phyloP scores from a whole-genome alignment of 495 filamentous ascomycete genomes.

The Sabuloglossum arenarium region DNA sequence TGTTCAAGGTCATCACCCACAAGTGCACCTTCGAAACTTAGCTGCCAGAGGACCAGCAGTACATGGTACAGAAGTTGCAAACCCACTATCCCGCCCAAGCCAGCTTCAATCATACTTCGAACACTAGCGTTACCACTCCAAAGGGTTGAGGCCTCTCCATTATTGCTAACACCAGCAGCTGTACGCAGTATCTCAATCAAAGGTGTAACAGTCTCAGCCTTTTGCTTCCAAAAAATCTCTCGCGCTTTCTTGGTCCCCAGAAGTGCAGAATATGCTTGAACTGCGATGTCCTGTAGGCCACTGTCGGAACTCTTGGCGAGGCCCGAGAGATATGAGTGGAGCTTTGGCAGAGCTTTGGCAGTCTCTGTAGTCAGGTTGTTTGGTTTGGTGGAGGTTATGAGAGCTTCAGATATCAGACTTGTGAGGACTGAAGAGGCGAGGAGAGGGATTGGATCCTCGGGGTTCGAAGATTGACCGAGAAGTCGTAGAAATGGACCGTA shows the following conservation, averaged over 20 bases:
- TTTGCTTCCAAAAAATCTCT: slow-evolving; percentile 69
- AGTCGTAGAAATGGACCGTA: slow-evolving; percentile 76
- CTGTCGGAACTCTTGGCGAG: slow-evolving; percentile 64
- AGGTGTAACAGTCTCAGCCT: slow-evolving; percentile 62
- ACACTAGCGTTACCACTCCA: slow-evolving; percentile 41
- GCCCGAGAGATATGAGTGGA: slow-evolving; percentile 72
- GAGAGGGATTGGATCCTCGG: slow-evolving; percentile 73
- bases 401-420: slow-evolving; percentile 52
- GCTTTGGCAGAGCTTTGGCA: slow-evolving; percentile 60
- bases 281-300: slow-evolving; percentile 85
- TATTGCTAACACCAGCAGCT: slow-evolving; percentile 49
- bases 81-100: slow-evolving; percentile 61
- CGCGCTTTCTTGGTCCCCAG: slow-evolving; percentile 55
- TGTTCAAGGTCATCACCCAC: slow-evolving; percentile 75
- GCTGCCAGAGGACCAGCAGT: slow-evolving; percentile 80
- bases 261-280: slow-evolving; percentile 77
- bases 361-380: slow-evolving; percentile 34
- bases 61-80: slow-evolving; percentile 91
- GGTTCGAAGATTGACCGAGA: slow-evolving; percentile 54
- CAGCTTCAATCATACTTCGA: slow-evolving; percentile 34
- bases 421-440: slow-evolving; percentile 78
- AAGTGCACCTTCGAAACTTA: slow-evolving; percentile 71
- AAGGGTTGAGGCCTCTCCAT: slow-evolving; percentile 39
- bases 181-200: slow-evolving; percentile 63
- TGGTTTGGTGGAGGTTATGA: slow-evolving; percentile 32